phyloP scores from a whole-genome alignment of 1,284 basidiomycete species.

The Athelia psychrophila region DNA sequence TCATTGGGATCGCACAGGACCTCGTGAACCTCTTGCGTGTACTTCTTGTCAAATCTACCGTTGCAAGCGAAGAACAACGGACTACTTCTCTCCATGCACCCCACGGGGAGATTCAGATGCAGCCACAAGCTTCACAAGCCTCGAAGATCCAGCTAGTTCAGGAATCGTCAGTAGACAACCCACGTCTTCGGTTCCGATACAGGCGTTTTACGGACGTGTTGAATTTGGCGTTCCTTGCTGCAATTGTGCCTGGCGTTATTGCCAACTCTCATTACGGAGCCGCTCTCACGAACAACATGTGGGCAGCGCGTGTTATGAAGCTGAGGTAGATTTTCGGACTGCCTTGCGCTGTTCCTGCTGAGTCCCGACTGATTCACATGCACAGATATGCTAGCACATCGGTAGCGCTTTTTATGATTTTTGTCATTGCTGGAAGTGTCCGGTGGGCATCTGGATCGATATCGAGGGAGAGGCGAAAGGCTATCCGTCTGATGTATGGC shows the following conservation, averaged over 20 bases:
- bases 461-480: neutral
- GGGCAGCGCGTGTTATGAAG: neutral
- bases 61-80: constrained; percentile 6
- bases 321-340: too few species aligned
- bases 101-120: too few species aligned
- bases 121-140: too few species aligned
- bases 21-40: constrained; percentile 21
- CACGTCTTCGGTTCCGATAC: neutral
- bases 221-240: neutral
- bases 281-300: neutral
- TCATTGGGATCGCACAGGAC: constrained; percentile 24
- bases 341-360: too few species aligned
- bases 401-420: neutral
- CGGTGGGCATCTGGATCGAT: neutral
- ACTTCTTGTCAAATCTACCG: constrained; percentile 27
- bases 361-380: neutral
- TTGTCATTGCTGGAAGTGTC: neutral
- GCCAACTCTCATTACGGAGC: neutral
- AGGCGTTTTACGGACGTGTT: neutral
- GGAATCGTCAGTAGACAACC: constrained; percentile 1
- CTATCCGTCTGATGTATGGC: neutral
- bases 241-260: neutral
- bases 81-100: constrained; percentile 5
- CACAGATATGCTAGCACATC: neutral
- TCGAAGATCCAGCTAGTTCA: constrained; percentile 6